Evolutionary conservation across 306 rosid species (phyloP).

Genomic region (Ormosia semicastrata): DNA sequence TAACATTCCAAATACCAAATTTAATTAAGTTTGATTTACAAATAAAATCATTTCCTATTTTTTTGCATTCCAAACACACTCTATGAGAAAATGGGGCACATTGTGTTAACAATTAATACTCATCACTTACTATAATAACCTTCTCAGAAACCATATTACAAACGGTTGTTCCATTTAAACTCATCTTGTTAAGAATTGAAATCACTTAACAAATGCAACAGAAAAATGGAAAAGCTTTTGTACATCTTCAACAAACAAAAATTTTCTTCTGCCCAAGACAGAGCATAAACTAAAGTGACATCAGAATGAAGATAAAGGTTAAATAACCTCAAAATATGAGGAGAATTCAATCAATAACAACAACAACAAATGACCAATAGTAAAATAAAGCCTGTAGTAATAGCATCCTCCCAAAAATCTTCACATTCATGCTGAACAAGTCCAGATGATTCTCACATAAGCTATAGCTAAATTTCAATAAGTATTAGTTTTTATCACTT

Average conservation of each 20-base stretch:
- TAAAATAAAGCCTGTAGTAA: background rate
- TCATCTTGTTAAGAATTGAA: background rate
- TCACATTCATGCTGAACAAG: background rate
- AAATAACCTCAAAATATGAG: background rate
- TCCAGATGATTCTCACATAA: background rate
- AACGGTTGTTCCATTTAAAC: background rate
- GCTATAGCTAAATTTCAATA: background rate
- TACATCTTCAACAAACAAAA: background rate
- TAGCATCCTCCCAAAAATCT: background rate
- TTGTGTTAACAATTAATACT: background rate
- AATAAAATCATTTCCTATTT: no score
- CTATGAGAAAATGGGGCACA: background rate
- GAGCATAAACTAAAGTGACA: slow-evolving; percentile 3
- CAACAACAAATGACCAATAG: background rate
- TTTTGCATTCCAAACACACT: no score
- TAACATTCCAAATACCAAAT: no score
- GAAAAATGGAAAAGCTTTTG: background rate
- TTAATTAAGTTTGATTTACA: no score
- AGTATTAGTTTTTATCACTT: background rate
- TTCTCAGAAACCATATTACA: background rate
- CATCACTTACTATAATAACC: background rate
- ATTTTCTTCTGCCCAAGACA: background rate
- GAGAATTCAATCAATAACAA: background rate
- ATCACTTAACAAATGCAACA: background rate
- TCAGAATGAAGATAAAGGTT: slow-evolving; percentile 19